These are phyloP conservation scores for Colletotrichum sp. DNA, from an alignment of 2,329 filamentous ascomycete genomes.

Conservation along the genomic window DNA sequence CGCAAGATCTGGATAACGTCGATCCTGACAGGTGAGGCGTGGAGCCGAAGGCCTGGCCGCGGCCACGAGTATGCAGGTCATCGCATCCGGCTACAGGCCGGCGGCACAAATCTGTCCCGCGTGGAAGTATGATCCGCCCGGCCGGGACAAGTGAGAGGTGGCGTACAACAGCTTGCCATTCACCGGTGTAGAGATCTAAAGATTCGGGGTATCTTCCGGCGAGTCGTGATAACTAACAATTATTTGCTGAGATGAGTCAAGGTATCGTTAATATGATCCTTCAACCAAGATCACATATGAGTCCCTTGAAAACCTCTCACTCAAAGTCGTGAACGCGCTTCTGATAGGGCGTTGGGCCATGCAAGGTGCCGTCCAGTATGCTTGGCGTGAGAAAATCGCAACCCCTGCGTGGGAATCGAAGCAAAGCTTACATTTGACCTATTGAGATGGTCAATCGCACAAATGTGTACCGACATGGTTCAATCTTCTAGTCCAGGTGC, in stretches of 20 bases:
- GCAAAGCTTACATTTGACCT: background rate
- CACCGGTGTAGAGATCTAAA: background rate
- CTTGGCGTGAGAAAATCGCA: background rate
- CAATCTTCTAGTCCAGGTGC: accelerated
- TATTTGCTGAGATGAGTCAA: background rate
- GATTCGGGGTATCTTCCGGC: background rate
- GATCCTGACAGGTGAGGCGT: background rate
- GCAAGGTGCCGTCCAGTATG: background rate
- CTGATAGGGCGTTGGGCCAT: background rate
- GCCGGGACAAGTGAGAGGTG: background rate
- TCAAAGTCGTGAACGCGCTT: background rate
- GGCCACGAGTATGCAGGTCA: background rate
- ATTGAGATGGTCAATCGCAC: accelerated
- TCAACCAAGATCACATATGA: background rate
- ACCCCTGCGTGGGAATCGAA: background rate
- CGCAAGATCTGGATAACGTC: background rate
- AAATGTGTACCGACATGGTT: accelerated
- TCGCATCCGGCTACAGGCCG: background rate
- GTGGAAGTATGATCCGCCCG: background rate
- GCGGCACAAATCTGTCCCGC: background rate
- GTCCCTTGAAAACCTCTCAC: background rate
- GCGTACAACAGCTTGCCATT: background rate
- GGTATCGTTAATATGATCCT: background rate
- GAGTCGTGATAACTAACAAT: background rate
- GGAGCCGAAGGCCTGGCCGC: background rate